A percentile compares a stretch with the other conserved stretches of the same genome.
These are phyloP conservation scores for Penicillium samsonianum DNA, from an alignment of 495 filamentous ascomycete genomes.

Conservation along the genomic window DNA sequence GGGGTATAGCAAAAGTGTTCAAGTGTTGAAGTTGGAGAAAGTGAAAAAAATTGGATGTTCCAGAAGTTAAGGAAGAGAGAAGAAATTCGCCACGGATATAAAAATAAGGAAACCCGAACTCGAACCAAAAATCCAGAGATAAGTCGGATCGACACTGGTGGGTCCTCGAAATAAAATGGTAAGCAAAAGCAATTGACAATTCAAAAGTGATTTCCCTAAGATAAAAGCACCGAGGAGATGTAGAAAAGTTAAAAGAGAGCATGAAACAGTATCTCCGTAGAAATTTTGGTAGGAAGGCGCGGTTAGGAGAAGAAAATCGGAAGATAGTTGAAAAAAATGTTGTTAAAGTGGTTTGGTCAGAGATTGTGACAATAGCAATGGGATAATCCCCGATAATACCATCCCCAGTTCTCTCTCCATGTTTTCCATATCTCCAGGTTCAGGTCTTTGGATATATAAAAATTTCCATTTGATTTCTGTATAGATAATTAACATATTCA, in stretches of 20 bases:
- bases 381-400: conserved; percentile 12
- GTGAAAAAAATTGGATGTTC: conserved; percentile 14
- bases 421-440: neutral
- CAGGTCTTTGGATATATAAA: neutral
- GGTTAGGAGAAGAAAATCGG: conserved; percentile 16
- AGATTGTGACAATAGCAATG: conserved; percentile 20
- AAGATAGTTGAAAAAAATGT: neutral
- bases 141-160: conserved; percentile 11
- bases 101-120: neutral
- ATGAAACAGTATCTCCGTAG: no score
- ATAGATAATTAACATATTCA: neutral
- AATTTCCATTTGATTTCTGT: neutral
- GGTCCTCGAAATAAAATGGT: conserved; percentile 1
- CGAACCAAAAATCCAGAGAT: conserved; percentile 8
- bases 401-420: neutral
- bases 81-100: conserved; percentile 29
- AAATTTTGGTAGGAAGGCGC: no score
- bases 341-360: neutral
- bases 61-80: conserved; percentile 6
- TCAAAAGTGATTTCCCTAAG: neutral
- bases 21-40: conserved; percentile 8
- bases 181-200: neutral
- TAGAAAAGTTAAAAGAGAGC: neutral
- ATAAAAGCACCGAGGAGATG: neutral
- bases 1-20: no score